phyloP scores from a whole-genome alignment of 495 filamentous ascomycete genomes.

The Xylaria flabelliformis region DNA sequence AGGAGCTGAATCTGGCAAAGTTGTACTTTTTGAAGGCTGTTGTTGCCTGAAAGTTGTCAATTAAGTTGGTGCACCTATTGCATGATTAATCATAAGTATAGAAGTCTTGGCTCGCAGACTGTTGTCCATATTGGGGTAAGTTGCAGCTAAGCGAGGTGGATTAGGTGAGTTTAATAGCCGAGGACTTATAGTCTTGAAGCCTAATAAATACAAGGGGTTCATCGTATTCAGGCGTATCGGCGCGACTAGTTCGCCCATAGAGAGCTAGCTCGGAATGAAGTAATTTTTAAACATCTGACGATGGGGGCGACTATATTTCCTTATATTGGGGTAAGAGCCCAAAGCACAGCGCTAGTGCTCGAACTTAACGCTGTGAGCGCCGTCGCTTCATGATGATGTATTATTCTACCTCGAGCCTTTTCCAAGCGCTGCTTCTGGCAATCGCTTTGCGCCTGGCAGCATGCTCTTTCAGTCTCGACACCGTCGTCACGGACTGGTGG shows the following conservation, averaged over 20 bases:
- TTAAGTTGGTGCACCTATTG: neutral
- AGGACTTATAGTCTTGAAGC: neutral
- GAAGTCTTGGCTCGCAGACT: neutral
- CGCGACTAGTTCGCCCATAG: neutral
- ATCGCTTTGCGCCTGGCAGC: neutral
- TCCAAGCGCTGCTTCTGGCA: neutral
- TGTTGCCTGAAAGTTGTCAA: neutral
- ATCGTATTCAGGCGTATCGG: neutral
- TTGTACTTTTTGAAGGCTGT: neutral
- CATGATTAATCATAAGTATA: neutral
- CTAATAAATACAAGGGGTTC: neutral
- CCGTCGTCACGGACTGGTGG: slow-evolving; percentile 9
- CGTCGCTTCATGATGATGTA: neutral
- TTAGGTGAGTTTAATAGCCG: neutral
- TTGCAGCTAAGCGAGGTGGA: neutral
- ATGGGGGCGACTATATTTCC: neutral
- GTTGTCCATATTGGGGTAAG: neutral
- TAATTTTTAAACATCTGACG: neutral
- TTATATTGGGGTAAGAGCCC: neutral
- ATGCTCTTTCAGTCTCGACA: slow-evolving; percentile 7
- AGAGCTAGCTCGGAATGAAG: neutral
- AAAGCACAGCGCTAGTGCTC: neutral
- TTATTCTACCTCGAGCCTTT: neutral
- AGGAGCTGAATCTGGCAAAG: neutral
- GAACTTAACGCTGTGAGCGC: neutral